phyloP scores from a whole-genome alignment of 2,329 filamentous ascomycete species.

The Pseudocercospora cruenta region DNA sequence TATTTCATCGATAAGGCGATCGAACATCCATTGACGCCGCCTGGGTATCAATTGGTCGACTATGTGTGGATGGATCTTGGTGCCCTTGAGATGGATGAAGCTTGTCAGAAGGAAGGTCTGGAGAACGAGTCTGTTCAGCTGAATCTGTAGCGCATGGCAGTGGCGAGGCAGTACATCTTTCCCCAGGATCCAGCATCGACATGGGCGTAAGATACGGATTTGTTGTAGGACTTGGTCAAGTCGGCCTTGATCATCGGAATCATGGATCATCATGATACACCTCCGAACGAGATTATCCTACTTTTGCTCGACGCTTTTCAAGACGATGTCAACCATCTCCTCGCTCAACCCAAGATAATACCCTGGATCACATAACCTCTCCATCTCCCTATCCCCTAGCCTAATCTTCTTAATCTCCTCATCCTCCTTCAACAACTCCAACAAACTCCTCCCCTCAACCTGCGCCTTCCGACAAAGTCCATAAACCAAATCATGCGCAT shows the following conservation, averaged over 20 bases:
- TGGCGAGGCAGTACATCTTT: background rate
- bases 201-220: background rate
- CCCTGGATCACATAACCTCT: slow-evolving; percentile 32
- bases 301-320: slow-evolving; percentile 9
- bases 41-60: background rate
- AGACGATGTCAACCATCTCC: slow-evolving; percentile 34
- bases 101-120: background rate
- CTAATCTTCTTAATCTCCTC: slow-evolving; percentile 29
- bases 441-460: slow-evolving; percentile 24
- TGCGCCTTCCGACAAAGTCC: slow-evolving; percentile 37
- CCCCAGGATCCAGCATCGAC: background rate
- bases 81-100: no score
- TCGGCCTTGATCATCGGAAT: no score
- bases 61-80: background rate
- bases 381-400: slow-evolving; percentile 27
- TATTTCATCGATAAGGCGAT: background rate
- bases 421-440: slow-evolving; percentile 31
- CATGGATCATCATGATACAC: no score
- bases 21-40: background rate
- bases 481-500: slow-evolving; percentile 43
- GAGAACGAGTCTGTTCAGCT: background rate
- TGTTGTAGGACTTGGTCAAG: no score
- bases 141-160: background rate
- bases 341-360: slow-evolving; percentile 36
- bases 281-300: background rate